phyloP scores from a whole-genome alignment of 805 yeast genomes.

The Priceomyces carsonii region DNA sequence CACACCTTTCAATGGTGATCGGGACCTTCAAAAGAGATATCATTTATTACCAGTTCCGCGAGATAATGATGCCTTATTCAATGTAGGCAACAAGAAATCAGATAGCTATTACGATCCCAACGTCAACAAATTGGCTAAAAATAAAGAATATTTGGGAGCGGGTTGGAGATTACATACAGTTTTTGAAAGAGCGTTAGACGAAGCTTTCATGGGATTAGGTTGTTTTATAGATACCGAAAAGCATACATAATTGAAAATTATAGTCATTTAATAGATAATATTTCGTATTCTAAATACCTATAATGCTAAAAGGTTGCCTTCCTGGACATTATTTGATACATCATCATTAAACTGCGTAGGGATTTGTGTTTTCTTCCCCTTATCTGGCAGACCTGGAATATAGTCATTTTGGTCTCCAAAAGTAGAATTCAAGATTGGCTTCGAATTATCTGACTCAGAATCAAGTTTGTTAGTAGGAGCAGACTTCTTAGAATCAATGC shows the following conservation, averaged over 20 bases:
- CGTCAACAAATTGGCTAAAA: constrained; percentile 52
- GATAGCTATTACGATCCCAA: constrained; percentile 46
- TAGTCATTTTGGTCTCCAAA: too few relatives aligned
- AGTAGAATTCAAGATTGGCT: too few relatives aligned
- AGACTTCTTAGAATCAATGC: too few relatives aligned
- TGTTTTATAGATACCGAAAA: constrained; percentile 63
- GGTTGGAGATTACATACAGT: constrained; percentile 77
- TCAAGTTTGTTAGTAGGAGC: too few relatives aligned
- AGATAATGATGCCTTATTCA: constrained; percentile 22
- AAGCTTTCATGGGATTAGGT: constrained; percentile 88
- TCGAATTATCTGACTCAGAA: too few relatives aligned
- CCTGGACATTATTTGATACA: neutral
- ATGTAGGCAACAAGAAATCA: constrained; percentile 18
- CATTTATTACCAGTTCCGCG: constrained; percentile 34
- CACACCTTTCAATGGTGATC: constrained; percentile 93
- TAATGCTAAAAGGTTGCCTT: constrained; percentile 8
- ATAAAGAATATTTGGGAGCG: constrained; percentile 74
- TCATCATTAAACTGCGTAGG: too few relatives aligned
- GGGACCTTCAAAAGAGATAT: constrained; percentile 57
- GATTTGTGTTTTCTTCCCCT: constrained; percentile 6
- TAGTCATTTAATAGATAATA: neutral
- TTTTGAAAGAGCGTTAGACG: constrained; percentile 75
- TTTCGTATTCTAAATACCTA: constrained; percentile 1
- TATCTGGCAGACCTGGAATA: too few relatives aligned
- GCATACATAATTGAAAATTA: constrained; percentile 2